Base-by-base conservation (phyloP, 495 filamentous ascomycete species). In the Corynascus novoguineensis region DNA sequence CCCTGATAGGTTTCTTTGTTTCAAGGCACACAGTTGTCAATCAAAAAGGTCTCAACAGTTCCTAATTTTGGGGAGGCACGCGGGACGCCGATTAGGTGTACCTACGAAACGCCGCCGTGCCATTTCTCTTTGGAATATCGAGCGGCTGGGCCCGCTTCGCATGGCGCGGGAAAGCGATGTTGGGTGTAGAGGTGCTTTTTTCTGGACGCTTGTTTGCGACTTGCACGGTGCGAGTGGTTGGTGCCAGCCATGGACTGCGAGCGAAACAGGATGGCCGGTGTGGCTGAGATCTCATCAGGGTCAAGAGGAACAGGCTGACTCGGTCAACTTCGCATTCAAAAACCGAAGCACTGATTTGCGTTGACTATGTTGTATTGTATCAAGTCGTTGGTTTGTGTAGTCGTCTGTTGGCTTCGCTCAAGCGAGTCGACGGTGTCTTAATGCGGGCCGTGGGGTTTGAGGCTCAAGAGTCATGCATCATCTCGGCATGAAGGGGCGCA, bases 21-120 rank as follows among this genome's bases (percentile, higher is more conserved):
- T 35, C 19, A 19, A 37, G 22, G 32, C 24, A n/a, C n/a, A n/a
- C n/a, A 49, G 48, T 6, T 11, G 49, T 17, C 48, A 40, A 58
- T 58, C 37, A 8, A 14, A n/a, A n/a, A 34, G 50, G 50, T 54
- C 29, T 59, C 49, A 49, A 50, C n/a, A n/a, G n/a, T n/a, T 50
- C 44, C 41, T 53, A 48, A 47, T 35, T 62, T 54, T 56, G 52
- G n/a, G 62, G 58, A 55, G 35, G 51, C 42, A 40, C 44, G 57
- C 51, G 51, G 34, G 44, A n/a, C 17, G 24, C 21, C 12, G 10
- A 11, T 22, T 48, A n/a, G n/a, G n/a, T n/a, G n/a, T n/a, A n/a
- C n/a, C n/a, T n/a, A n/a, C n/a, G n/a, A n/a, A n/a, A n/a, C n/a
- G n/a, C n/a, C n/a, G n/a, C n/a, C n/a, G n/a, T 24, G 42, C 32